Percentiles rank a stretch among this genome's conserved stretches.
Conservation (phyloP, 306 rosid genomes). For the peach (Prunus persica) region Prunus_persica_NCBIv2 NC_034014.1:17894001-17894500, state of each 20-base stretch:
- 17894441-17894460: conserved; percentile 43
- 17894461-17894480: conserved; percentile 41
- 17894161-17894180: conserved; percentile 15
- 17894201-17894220: conserved; percentile 30
- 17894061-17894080: conserved; percentile 96
- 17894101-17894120: conserved; percentile 96
- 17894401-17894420: conserved; percentile 23
- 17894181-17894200: background rate
- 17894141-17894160: conserved; percentile 21
- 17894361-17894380: background rate
- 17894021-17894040: conserved; percentile 87
- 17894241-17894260: conserved; percentile 98
- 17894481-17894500: conserved; percentile 39
- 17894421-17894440: conserved; percentile 23
- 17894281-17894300: conserved; percentile 32
- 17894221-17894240: conserved; percentile 87
- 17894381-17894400: background rate
- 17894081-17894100: conserved; percentile 99
- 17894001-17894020: conserved; percentile 57
- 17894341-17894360: background rate
- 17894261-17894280: conserved; percentile 97
- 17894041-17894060: conserved; percentile 92
- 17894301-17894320: background rate
- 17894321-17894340: background rate
- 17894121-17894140: conserved; percentile 91